Conservation (phyloP, 495 filamentous ascomycete species). For the Penicillium angulare region DNA sequence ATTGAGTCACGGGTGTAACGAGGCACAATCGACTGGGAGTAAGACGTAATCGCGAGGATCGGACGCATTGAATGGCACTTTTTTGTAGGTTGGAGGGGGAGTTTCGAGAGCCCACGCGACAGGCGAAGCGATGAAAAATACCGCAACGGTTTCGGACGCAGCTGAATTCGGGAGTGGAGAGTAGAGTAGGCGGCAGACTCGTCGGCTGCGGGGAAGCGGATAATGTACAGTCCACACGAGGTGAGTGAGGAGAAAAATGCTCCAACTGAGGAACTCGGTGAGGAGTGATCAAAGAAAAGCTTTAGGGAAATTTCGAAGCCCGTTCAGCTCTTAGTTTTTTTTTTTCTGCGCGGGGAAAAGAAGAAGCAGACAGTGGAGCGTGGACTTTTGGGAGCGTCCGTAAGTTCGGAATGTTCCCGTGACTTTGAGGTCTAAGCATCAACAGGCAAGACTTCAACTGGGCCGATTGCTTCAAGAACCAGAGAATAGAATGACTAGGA, state of each 20-base stretch:
- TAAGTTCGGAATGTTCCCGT: conserved; percentile 29
- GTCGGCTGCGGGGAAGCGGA: conserved; percentile 28
- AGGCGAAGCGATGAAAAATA: conserved; percentile 19
- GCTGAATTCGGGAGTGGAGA: conserved; percentile 22
- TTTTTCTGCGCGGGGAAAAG: conserved; percentile 2
- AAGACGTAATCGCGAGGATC: conserved; percentile 9
- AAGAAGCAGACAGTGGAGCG: background rate
- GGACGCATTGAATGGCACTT: conserved; percentile 32
- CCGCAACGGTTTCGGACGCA: conserved; percentile 26
- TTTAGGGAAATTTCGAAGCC: background rate
- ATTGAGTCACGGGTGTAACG: conserved; percentile 25
- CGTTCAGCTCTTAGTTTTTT: background rate
- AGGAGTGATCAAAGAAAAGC: too few relatives aligned
- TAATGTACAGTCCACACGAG: conserved; percentile 7
- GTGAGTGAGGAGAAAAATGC: background rate
- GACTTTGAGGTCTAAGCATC: conserved; percentile 23
- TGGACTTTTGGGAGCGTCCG: conserved; percentile 4
- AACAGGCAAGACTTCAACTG: conserved; percentile 17
- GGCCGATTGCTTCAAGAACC: conserved; percentile 16
- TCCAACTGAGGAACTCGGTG: too few relatives aligned
- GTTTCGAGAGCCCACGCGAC: conserved; percentile 11
- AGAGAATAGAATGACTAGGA: background rate
- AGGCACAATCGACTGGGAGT: conserved; percentile 25
- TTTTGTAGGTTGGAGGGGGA: background rate
- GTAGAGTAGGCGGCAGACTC: conserved; percentile 19